A percentile compares a stretch with the other conserved stretches of the same genome.
Conservation (phyloP, 2,329 filamentous ascomycete species). For the Xylaria sp. region DNA sequence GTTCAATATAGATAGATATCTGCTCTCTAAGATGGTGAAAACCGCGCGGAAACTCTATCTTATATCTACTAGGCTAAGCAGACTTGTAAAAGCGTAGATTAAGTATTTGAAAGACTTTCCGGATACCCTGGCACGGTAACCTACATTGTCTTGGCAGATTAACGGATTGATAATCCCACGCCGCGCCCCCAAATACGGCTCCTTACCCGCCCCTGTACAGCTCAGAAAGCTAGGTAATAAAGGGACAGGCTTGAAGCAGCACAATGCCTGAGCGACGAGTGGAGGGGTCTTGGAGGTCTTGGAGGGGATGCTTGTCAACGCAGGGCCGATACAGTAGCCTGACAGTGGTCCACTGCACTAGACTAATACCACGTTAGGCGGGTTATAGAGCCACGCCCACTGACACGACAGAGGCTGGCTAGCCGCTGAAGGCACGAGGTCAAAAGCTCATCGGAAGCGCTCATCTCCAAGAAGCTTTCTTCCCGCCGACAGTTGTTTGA, state of each 20-base stretch:
- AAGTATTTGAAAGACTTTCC: not conserved
- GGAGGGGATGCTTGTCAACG: constrained; percentile 2
- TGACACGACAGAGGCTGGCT: constrained; percentile 31
- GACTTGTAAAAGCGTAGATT: not conserved
- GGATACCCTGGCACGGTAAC: constrained; percentile 19
- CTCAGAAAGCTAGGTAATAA: too few relatives aligned
- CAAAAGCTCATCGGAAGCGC: constrained; percentile 35
- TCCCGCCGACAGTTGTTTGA: constrained; percentile 33
- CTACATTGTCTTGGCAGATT: constrained; percentile 22
- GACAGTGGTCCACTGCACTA: not conserved
- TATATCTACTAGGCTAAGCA: not conserved
- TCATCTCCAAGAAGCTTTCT: constrained; percentile 33
- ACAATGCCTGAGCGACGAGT: not conserved
- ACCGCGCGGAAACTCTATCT: not conserved
- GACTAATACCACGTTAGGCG: not conserved
- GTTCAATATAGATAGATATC: not conserved
- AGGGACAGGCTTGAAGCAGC: too few relatives aligned
- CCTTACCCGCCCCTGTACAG: not conserved
- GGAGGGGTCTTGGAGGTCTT: not conserved
- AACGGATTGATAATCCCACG: constrained; percentile 24
- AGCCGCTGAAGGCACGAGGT: constrained; percentile 35
- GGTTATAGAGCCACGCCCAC: constrained; percentile 33
- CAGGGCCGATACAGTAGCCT: not conserved
- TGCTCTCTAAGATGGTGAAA: not conserved
- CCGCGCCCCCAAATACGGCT: constrained; percentile 5